These are phyloP conservation scores for Acidiella bohemica DNA, from an alignment of 495 filamentous ascomycete genomes.

Conservation along the genomic window DNA sequence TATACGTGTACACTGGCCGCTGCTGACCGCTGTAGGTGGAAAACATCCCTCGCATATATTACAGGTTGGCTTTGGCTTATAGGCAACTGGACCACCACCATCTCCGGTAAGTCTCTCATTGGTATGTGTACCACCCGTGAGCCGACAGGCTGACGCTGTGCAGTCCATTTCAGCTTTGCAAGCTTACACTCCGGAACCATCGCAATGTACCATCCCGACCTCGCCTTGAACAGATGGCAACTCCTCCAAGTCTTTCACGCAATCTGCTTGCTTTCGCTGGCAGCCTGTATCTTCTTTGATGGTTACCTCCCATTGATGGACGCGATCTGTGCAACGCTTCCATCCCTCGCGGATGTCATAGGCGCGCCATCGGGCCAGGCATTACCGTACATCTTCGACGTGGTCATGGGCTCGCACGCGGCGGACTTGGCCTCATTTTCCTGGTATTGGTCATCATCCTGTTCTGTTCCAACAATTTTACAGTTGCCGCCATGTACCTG, in stretches of 20 bases:
- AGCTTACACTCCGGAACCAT: slow-evolving; percentile 5
- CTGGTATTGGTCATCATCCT: slow-evolving; percentile 35
- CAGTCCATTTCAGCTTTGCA: slow-evolving; percentile 12
- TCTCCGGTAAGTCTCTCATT: slow-evolving; percentile 5
- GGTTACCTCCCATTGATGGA: slow-evolving; percentile 8
- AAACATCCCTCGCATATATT: slow-evolving; percentile 4
- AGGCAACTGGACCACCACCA: slow-evolving; percentile 9
- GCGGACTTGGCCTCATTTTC: slow-evolving; percentile 35
- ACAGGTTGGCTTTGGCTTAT: slow-evolving; percentile 13
- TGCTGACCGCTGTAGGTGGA: too few relatives aligned
- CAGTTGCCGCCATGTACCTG: slow-evolving; percentile 40
- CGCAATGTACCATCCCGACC: slow-evolving; percentile 12
- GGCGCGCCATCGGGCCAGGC: slow-evolving; percentile 10
- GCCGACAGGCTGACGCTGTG: background rate
- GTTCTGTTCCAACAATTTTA: slow-evolving; percentile 50
- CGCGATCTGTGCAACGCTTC: slow-evolving; percentile 36
- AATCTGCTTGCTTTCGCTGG: slow-evolving; percentile 5
- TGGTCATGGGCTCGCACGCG: slow-evolving; percentile 19
- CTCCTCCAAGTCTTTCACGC: slow-evolving; percentile 13
- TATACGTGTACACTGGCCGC: too few relatives aligned
- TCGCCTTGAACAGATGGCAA: slow-evolving; percentile 7
- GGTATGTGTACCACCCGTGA: too few relatives aligned
- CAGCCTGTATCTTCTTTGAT: slow-evolving; percentile 12
- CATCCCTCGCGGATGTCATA: slow-evolving; percentile 33
- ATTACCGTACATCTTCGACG: slow-evolving; percentile 7